Conservation (phyloP, 257 asterid genomes). For the Capsicum chinense region DNA sequence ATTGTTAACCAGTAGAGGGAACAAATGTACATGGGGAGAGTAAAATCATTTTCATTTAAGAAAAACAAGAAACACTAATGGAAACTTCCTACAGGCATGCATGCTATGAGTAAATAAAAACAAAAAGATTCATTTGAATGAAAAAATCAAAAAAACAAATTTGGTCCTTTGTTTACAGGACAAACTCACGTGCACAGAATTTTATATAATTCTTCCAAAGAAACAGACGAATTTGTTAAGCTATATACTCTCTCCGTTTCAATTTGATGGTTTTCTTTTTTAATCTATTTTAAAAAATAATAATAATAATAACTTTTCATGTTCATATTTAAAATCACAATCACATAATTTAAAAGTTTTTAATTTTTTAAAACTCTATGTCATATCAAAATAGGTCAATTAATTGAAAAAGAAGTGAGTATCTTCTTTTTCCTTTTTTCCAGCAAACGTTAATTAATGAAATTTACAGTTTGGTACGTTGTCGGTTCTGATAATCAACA, state of each 20-base stretch:
- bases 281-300: no score
- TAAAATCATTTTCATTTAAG: neutral
- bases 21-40: neutral
- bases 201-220: neutral
- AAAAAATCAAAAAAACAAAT: neutral
- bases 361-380: no score
- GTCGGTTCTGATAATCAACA: neutral
- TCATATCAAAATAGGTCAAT: no score
- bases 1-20: neutral
- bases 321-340: no score
- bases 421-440: no score
- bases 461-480: neutral
- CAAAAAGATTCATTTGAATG: neutral
- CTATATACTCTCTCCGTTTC: no score
- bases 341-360: no score
- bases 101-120: neutral
- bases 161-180: constrained; percentile 35
- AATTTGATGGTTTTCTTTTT: no score
- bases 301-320: no score
- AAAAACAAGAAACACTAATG: neutral
- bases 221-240: neutral
- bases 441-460: neutral
- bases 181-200: constrained; percentile 34
- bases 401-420: no score
- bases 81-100: constrained; percentile 15